phyloP scores from a whole-genome alignment of 2,329 filamentous ascomycete genomes.

The Cytospora leucostoma region DNA sequence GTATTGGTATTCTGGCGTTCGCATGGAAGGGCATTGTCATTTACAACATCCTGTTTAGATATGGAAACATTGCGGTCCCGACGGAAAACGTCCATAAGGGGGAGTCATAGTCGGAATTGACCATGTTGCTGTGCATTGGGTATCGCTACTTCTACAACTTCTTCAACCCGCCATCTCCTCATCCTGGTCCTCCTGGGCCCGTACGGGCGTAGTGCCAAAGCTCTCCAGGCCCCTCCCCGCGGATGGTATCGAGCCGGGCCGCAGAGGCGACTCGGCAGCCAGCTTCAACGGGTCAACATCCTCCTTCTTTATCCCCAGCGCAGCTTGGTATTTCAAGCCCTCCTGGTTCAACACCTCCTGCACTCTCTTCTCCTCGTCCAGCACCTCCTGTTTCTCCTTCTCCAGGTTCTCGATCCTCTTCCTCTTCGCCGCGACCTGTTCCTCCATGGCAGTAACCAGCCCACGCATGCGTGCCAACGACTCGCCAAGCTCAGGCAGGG shows the following conservation, averaged over 20 bases:
- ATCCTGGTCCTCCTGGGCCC: constrained; percentile 34
- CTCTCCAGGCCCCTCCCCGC: constrained; percentile 49
- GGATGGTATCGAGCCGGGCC: constrained; percentile 32
- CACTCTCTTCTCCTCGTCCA: constrained; percentile 73
- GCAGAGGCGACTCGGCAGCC: constrained; percentile 36
- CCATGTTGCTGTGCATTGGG: constrained; percentile 16
- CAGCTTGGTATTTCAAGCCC: constrained; percentile 62
- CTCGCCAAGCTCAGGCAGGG: constrained; percentile 71
- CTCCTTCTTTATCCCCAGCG: constrained; percentile 37
- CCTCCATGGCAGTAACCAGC: constrained; percentile 64
- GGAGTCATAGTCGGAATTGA: not conserved
- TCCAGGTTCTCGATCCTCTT: constrained; percentile 66
- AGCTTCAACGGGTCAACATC: constrained; percentile 28
- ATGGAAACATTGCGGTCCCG: constrained; percentile 22
- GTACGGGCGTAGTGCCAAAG: constrained; percentile 46
- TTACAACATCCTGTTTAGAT: constrained; percentile 30
- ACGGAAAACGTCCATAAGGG: constrained; percentile 3
- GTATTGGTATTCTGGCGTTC: constrained; percentile 31
- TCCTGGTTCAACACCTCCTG: constrained; percentile 80
- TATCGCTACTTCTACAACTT: constrained; percentile 13
- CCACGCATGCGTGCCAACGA: constrained; percentile 65
- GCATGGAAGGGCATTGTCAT: constrained; percentile 32
- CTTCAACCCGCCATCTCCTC: constrained; percentile 32
- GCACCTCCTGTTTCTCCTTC: constrained; percentile 68
- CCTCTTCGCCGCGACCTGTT: constrained; percentile 60